These are phyloP conservation scores for Chaetoceros tenuissimus DNA, from an alignment of 108 stramenopile genomes.

Conservation along the genomic window DNA sequence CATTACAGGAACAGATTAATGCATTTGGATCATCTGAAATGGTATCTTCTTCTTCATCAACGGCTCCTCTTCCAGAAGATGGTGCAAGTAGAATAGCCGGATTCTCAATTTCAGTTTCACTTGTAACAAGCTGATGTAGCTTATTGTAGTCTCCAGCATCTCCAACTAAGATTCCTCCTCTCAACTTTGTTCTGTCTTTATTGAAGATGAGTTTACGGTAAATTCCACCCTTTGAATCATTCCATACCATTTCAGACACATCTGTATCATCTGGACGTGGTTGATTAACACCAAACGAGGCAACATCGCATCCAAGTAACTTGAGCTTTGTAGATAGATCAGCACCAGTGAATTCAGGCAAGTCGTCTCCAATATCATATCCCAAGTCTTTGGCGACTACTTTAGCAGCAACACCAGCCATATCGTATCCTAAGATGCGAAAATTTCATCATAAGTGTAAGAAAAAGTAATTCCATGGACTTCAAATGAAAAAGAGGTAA, in stretches of 20 bases:
- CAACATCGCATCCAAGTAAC: constrained; percentile 92
- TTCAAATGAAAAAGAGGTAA: no score
- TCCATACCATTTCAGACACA: constrained; percentile 79
- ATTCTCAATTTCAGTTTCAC: constrained; percentile 40
- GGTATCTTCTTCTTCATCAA: constrained; percentile 42
- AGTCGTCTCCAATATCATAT: constrained; percentile 22
- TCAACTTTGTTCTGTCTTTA: constrained; percentile 78
- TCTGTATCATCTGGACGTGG: constrained; percentile 74
- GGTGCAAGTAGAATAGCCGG: constrained; percentile 68
- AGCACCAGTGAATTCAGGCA: constrained; percentile 76
- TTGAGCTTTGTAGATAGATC: constrained; percentile 94
- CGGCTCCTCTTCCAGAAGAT: constrained; percentile 38
- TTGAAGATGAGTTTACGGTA: constrained; percentile 95
- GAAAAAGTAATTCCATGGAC: not conserved
- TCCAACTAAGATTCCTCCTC: constrained; percentile 90
- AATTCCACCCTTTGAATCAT: constrained; percentile 77
- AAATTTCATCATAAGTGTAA: not conserved
- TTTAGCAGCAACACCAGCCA: constrained; percentile 87
- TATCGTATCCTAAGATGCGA: constrained; percentile 43
- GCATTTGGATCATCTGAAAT: constrained; percentile 50
- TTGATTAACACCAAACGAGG: constrained; percentile 87
- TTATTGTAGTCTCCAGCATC: constrained; percentile 83
- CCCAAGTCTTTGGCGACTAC: constrained; percentile 56
- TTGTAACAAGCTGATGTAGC: constrained; percentile 63
- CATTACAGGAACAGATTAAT: constrained; percentile 91